Base-by-base conservation (phyloP, 495 filamentous ascomycete genomes). In the Penicillium goetzii region DNA sequence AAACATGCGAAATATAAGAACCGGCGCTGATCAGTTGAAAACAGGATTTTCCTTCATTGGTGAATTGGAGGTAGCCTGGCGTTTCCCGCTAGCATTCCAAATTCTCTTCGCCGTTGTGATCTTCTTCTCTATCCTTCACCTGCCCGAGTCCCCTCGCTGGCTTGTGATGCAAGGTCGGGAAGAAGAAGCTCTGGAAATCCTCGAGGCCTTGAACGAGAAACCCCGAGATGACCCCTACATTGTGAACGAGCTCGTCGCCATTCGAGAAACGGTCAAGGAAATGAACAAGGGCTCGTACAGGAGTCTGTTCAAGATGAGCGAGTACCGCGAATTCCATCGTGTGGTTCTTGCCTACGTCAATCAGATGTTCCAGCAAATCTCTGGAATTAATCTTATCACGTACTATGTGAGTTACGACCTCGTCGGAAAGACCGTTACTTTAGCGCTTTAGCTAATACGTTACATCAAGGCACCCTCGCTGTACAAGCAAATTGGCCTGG, bases 131-230 rank as follows among this genome's bases (percentile, higher is more conserved):
- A 81, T 91, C 60, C 68, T 85, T 33, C 77, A 81, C 56, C 76
- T 90, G 19, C 90, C 89, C 4, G 89, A 92, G 72, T 90, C 87
- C 0, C 89, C 89, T 0, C 78, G 89, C 58, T 92, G 89, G 89
- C 81, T 92, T 21, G 85, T 92, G 50, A 77, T 89, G 63, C 85
- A 87, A 73, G 85, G 86, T 25, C 78, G 80, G 4, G 80, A 86
- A 41, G 81, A 86, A 4, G 88, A 90, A 67, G 85, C 88, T 4
- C 62, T 84, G 26, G 80, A 84, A n/a, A 84, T 90, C 9, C 77
- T 92, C 17, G 80, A 82, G 9, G 82, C 84, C 66, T 70, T 80
- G 3, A 73, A 73, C 40, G 73, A 76, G 30, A 71, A 66, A 33
- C 69, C 78, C 23, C 32, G 70, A 1, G 76, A 85, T 30, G 83